A percentile compares a stretch with the other conserved stretches of the same genome.
Evolutionary conservation across 73 alveolate species (phyloP).

Genomic region (Symbiodinium pilosum): DNA sequence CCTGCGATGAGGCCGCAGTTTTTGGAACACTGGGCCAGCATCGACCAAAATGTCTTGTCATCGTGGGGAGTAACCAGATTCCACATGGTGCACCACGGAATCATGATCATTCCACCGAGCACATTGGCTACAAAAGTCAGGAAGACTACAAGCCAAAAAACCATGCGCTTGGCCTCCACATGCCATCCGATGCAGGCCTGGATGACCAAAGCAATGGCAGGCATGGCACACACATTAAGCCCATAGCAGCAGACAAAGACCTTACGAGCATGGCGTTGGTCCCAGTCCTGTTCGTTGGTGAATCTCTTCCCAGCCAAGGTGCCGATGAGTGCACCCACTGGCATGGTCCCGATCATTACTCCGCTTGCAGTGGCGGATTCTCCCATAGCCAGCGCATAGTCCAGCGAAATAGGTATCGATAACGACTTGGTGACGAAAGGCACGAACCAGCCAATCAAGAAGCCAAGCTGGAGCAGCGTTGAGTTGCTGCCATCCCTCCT

Average conservation of each 20-base stretch:
- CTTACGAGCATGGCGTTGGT: not conserved
- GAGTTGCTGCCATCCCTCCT: not conserved
- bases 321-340: not conserved
- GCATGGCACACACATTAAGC: not conserved
- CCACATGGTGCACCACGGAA: not conserved
- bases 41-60: not conserved
- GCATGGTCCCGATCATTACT: not conserved
- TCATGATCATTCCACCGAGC: not conserved
- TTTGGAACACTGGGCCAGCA: not conserved
- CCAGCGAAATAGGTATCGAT: not conserved
- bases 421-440: not conserved
- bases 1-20: conserved; percentile 5
- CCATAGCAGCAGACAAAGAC: not conserved
- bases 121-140: not conserved
- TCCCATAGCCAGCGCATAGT: not conserved
- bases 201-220: not conserved
- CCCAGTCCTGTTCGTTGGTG: not conserved
- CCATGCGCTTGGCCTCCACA: not conserved
- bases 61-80: not conserved
- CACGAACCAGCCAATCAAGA: not conserved
- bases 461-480: not conserved
- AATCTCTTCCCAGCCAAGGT: not conserved
- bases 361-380: not conserved
- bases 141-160: not conserved
- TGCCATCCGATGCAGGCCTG: not conserved